Base-by-base conservation (phyloP, 805 yeast genomes). In the Starmera dryadoides region DNA sequence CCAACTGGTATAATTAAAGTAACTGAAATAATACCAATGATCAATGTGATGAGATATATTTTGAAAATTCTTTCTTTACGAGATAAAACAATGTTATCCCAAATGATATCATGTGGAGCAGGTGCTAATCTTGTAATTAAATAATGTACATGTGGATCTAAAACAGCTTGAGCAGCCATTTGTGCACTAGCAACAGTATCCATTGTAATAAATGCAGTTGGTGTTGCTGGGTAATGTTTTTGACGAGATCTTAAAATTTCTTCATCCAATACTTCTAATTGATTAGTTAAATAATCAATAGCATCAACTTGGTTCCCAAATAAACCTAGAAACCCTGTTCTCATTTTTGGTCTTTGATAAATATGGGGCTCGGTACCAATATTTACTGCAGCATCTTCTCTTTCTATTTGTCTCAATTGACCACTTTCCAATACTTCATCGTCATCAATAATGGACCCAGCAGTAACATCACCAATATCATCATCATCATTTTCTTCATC, bases 111-210 rank as follows among this genome's bases (percentile, higher is more conserved):
- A 52, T 84, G 91, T 4, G 98, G 98, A 2, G 98, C 95, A 0
- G 98, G 98, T 0, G 98, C 98, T 41, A 88, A 64, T 31, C 75
- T 68, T 4, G 96, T 84, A 28, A 89, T 85, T 38, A 93, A 65
- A 42, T 79, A 85, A 55, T 85, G 81, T 7, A 93, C 87, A 41
- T 85, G 74, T 0, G 97, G 97, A 55, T 89, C 96, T 42, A 93
- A 59, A 0, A 91, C 89, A 0, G 97, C 93, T 58, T 93, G 98
- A 0, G 97, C 96, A 22, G 93, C 81, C 86, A 88, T 82, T 58
- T 91, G 98, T 2, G 98, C 97, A 48, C 88, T 81, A 0, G 96
- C 95, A 3, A 88, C 97, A 1, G 93, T 75, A 47, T 86, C 91
- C 96, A 91, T 85, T 0, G 98, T 93, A 8, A 91, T 78, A 60